These are phyloP conservation scores for Bigelowiella natans DNA, from an alignment of 78 protist species.

Conservation along the genomic window DNA sequence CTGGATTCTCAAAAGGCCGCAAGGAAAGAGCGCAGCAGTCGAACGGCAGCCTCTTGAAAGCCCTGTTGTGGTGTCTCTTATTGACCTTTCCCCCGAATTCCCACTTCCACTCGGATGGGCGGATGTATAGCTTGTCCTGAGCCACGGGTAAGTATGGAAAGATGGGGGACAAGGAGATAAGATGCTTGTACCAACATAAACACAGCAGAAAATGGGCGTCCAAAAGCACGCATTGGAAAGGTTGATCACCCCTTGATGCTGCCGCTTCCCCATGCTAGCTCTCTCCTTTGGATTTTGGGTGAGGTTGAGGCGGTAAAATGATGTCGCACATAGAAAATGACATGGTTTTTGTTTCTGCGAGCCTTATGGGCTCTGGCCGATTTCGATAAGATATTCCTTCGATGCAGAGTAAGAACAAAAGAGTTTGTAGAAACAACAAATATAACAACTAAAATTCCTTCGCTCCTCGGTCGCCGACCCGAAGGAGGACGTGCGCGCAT, in stretches of 20 bases:
- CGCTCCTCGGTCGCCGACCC: too few relatives aligned
- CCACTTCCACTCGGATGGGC: background rate
- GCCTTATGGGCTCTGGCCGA: too few relatives aligned
- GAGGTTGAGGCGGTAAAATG: too few relatives aligned
- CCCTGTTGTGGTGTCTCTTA: background rate
- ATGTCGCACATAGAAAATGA: too few relatives aligned
- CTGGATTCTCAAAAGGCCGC: background rate
- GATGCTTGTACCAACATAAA: background rate
- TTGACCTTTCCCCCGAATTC: background rate
- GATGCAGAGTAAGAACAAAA: too few relatives aligned
- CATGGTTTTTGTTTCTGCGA: too few relatives aligned
- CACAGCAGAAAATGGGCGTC: background rate
- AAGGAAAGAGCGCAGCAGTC: background rate
- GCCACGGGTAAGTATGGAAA: background rate
- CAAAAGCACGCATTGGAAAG: background rate
- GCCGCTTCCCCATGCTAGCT: background rate
- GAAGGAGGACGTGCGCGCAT: too few relatives aligned
- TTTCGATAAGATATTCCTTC: too few relatives aligned
- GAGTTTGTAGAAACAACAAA: too few relatives aligned
- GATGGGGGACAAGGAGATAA: background rate
- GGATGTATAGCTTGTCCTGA: background rate
- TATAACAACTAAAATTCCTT: too few relatives aligned
- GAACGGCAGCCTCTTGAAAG: background rate
- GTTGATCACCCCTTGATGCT: background rate
- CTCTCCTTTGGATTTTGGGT: too few relatives aligned